These are phyloP conservation scores for Eimeria praecox DNA, from an alignment of 169 alveolate genomes.

Conservation along the genomic window DNA sequence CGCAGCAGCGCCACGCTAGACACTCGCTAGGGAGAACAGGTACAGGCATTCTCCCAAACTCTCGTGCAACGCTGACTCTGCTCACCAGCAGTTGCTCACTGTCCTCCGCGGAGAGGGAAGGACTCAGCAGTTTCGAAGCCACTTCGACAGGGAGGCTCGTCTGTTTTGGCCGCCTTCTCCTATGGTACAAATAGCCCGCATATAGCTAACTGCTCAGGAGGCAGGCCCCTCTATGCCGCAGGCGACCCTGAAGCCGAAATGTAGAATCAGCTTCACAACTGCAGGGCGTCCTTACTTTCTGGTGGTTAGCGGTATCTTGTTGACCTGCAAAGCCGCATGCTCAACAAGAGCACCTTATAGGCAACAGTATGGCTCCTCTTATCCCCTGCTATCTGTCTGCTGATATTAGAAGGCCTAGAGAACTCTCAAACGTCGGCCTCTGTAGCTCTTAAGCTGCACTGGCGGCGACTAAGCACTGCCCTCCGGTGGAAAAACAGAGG, in stretches of 20 bases:
- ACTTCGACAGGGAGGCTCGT: slow-evolving; percentile 48
- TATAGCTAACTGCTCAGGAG: not conserved
- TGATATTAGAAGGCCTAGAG: not conserved
- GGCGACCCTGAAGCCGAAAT: not conserved
- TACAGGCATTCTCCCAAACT: not conserved
- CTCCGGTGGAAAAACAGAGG: not conserved
- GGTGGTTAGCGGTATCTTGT: slow-evolving; percentile 6
- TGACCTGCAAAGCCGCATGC: slow-evolving; percentile 44
- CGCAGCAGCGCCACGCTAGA: not conserved
- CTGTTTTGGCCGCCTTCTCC: slow-evolving; percentile 29
- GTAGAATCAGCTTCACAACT: not conserved
- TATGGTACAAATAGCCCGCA: not conserved
- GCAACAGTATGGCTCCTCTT: not conserved
- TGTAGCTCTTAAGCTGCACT: not conserved
- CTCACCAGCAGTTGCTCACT: slow-evolving; percentile 21
- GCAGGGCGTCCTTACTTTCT: not conserved
- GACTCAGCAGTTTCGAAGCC: slow-evolving; percentile 54
- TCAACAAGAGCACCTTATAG: not conserved
- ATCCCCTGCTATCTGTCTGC: not conserved
- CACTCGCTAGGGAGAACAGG: not conserved
- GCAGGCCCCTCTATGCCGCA: not conserved
- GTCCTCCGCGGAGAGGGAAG: not conserved
- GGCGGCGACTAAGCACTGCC: not conserved
- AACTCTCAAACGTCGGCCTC: not conserved
- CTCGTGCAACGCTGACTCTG: not conserved